Evolutionary conservation across 2,329 filamentous ascomycete genomes (phyloP).

Genomic region (Geosmithia putterillii): DNA sequence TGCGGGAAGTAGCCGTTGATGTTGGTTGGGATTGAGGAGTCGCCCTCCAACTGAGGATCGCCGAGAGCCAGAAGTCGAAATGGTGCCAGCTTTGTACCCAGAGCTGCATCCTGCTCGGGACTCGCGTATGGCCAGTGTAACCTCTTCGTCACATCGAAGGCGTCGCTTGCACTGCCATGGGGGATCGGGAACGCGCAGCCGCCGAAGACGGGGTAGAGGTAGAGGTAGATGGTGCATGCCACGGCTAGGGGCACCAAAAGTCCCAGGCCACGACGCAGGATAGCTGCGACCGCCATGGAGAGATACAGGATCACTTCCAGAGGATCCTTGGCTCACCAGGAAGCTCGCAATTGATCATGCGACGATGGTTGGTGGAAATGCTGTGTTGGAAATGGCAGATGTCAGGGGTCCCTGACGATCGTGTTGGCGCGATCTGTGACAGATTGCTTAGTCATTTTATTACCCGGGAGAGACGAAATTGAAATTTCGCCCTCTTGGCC

Average conservation of each 20-base stretch:
- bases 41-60: conserved; percentile 88
- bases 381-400: not conserved
- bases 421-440: not conserved
- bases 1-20: conserved; percentile 42
- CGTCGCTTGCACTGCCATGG: conserved; percentile 17
- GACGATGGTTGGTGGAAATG: not conserved
- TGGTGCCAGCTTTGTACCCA: conserved; percentile 38
- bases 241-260: conserved; percentile 50
- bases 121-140: conserved; percentile 26
- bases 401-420: not conserved
- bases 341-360: not conserved
- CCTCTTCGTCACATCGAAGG: conserved; percentile 22
- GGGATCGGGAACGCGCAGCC: conserved; percentile 67
- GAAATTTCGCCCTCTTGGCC: not conserved
- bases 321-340: not conserved
- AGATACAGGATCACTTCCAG: not conserved
- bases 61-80: conserved; percentile 82
- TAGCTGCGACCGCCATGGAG: conserved; percentile 36
- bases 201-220: conserved; percentile 73
- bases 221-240: conserved; percentile 64
- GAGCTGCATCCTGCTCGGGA: conserved; percentile 3
- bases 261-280: conserved; percentile 44
- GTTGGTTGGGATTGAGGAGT: conserved; percentile 62
- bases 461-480: not conserved
- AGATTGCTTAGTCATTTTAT: not conserved